Conservation (phyloP, 495 filamentous ascomycete species). For the Rusavskia elegans region DNA sequence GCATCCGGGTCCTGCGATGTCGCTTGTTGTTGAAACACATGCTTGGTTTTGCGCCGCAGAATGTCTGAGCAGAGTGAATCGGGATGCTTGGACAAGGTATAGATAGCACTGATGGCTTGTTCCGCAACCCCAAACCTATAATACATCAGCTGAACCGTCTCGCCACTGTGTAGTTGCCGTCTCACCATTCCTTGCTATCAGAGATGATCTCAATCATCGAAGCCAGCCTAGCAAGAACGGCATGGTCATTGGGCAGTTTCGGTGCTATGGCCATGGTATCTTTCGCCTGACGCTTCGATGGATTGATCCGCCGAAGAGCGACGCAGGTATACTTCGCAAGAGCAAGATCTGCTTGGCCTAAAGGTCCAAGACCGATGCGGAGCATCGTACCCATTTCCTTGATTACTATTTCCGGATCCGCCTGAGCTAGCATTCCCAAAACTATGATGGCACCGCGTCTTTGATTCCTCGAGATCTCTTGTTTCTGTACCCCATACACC, state of each 20-base stretch:
- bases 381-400: conserved; percentile 90
- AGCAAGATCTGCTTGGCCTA: conserved; percentile 67
- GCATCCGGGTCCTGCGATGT: conserved; percentile 18
- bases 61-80: conserved; percentile 90
- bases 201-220: conserved; percentile 68
- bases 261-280: conserved; percentile 44
- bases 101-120: conserved; percentile 91
- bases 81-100: conserved; percentile 84
- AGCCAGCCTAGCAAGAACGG: conserved; percentile 65
- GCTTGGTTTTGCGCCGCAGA: conserved; percentile 67
- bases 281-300: conserved; percentile 63
- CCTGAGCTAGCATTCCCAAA: conserved; percentile 88
- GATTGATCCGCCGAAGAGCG: conserved; percentile 76
- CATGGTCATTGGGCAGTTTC: conserved; percentile 82
- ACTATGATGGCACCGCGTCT: conserved; percentile 89
- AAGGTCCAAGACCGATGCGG: conserved; percentile 66
- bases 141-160: neutral
- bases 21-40: conserved; percentile 46
- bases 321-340: conserved; percentile 92
- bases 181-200: conserved; percentile 86
- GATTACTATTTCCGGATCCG: conserved; percentile 80
- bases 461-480: conserved; percentile 86
- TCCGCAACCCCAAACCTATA: conserved; percentile 69
- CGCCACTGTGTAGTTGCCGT: neutral
- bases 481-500: conserved; percentile 85